Conservation (phyloP, 331 rosid species). For the Rhamnella rubrinervis region DNA sequence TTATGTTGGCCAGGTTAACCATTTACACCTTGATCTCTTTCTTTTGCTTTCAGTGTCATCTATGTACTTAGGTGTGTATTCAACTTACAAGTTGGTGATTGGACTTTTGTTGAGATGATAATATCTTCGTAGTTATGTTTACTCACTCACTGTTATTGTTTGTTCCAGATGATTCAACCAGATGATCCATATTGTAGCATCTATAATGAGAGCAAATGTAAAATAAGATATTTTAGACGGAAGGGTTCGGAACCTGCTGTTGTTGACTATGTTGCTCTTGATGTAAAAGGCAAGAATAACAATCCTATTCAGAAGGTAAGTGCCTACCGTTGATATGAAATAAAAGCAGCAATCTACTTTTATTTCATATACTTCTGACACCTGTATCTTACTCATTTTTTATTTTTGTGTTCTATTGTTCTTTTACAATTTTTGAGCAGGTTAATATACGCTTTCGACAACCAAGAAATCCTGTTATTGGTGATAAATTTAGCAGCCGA, state of each 20-base stretch:
- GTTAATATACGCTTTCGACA: conserved; percentile 92
- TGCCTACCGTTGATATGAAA: background rate
- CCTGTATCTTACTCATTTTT: background rate
- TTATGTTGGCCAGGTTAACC: conserved; percentile 93
- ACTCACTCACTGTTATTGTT: conserved; percentile 11
- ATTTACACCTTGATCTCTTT: conserved; percentile 6
- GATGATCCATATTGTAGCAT: conserved; percentile 74
- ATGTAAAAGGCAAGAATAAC: conserved; percentile 52
- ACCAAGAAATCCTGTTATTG: conserved; percentile 88
- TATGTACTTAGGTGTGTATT: background rate
- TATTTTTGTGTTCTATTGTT: background rate
- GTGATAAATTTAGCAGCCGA: conserved; percentile 98
- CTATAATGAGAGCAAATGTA: conserved; percentile 47
- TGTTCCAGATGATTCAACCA: conserved; percentile 67
- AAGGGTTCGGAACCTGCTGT: conserved; percentile 84
- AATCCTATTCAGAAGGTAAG: conserved; percentile 59
- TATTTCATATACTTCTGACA: background rate
- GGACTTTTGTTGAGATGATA: background rate
- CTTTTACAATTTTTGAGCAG: conserved; percentile 37
- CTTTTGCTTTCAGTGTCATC: background rate
- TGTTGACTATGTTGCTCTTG: conserved; percentile 84
- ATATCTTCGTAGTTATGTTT: background rate
- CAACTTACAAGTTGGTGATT: background rate
- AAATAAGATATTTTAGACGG: conserved; percentile 25
- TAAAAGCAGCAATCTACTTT: too few species aligned